A percentile compares a stretch with the other conserved stretches of the same genome.
Evolutionary conservation across 805 yeast genomes (phyloP).

Genomic region (Ogataea salicorniae): DNA sequence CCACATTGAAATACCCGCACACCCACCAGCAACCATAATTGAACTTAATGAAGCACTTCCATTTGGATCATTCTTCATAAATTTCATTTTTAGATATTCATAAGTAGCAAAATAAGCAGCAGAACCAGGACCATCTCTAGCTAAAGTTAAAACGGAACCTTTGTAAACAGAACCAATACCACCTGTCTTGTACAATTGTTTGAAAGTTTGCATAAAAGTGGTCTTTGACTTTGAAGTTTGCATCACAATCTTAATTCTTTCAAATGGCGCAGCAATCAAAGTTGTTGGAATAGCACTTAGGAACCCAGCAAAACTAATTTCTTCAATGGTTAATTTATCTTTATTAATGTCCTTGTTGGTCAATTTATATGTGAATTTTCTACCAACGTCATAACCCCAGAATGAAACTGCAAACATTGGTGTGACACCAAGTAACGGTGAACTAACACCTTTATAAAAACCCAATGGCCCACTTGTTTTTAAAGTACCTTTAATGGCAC

Average conservation of each 20-base stretch:
- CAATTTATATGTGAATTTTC: conserved; percentile 54
- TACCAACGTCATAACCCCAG: conserved; percentile 97
- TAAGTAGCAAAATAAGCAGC: conserved; percentile 94
- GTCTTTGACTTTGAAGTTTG: conserved; percentile 50
- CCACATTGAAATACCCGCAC: conserved; percentile 98
- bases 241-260: conserved; percentile 88
- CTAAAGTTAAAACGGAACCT: conserved; percentile 88
- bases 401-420: conserved; percentile 98
- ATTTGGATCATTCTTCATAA: conserved; percentile 40
- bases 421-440: conserved; percentile 94
- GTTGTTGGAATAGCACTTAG: conserved; percentile 94
- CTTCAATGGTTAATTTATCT: conserved; percentile 49
- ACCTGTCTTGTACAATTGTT: conserved; percentile 68
- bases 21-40: conserved; percentile 87
- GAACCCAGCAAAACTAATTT: conserved; percentile 89
- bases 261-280: conserved; percentile 95
- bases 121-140: conserved; percentile 97
- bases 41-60: conserved; percentile 63
- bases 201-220: conserved; percentile 56
- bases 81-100: conserved; percentile 65
- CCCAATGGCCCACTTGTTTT: conserved; percentile 74
- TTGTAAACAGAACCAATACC: conserved; percentile 81
- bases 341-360: conserved; percentile 33
- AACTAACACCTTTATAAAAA: conserved; percentile 87
- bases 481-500: conserved; percentile 66